Evolutionary conservation across 345 rosid genomes (phyloP).

Genomic region (Salix arbutifolia): DNA sequence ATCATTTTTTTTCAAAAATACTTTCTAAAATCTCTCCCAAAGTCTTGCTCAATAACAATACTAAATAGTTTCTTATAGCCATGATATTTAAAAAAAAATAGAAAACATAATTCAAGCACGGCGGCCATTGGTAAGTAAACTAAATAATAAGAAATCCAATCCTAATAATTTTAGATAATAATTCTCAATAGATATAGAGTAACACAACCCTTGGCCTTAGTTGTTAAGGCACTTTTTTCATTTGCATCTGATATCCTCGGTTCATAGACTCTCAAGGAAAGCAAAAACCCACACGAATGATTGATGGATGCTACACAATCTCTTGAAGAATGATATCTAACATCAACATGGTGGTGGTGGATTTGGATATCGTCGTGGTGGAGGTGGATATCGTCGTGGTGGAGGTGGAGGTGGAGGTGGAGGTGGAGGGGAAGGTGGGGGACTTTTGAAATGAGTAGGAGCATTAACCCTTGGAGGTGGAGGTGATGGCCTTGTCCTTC

Average conservation of each 20-base stretch:
- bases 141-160: too few species aligned
- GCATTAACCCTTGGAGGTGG: conserved; percentile 1
- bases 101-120: too few species aligned
- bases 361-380: not conserved
- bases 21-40: too few species aligned
- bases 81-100: too few species aligned
- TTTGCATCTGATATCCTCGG: not conserved
- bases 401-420: not conserved
- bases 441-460: not conserved
- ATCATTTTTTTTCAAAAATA: too few species aligned
- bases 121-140: too few species aligned
- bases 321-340: not conserved
- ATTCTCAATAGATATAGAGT: too few species aligned
- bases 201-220: too few species aligned
- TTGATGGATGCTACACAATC: not conserved
- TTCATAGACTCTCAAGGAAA: not conserved
- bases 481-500: not conserved
- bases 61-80: too few species aligned
- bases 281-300: not conserved
- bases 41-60: too few species aligned
- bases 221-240: too few species aligned
- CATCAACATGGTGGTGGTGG: conserved; percentile 2
- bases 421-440: not conserved
- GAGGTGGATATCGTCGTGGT: not conserved
- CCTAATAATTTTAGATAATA: too few species aligned